Base-by-base conservation (phyloP, 805 yeast genomes). In the Lipomyces japonicus region DNA sequence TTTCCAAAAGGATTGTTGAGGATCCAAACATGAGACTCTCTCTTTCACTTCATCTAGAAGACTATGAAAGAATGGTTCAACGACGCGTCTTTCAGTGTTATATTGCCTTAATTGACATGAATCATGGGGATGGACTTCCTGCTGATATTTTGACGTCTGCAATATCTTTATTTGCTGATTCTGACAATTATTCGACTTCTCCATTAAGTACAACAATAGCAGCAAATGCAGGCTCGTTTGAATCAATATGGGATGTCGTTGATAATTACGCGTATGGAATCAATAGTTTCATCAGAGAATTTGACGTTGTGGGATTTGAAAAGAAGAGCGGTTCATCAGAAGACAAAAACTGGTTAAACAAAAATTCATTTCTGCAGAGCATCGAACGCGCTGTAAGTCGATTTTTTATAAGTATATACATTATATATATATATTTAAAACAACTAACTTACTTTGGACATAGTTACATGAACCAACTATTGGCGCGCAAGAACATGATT, bases 21-120 rank as follows among this genome's bases (percentile, higher is more conserved):
- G 65, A 64, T 12, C 55, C 56, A 2, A 23, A 51, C 4, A 58
- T 55, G 46, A 53, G 51, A 25, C 50, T 64, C 7, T 59, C 54
- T 43, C 50, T 44, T 28, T 47, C 61, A 2, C 25, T 65, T 31
- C 48, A 58, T 19, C 48, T 50, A 48, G 61, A 42, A 35, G 67
- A 50, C 39, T 69, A 51, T 42, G 62, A 71, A 3, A 55, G 70
- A 22, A 58, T 67, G 48, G 71, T 75, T 42, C 76, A 71, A 43
- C 68, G 73, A 44, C 68, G 79, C 57, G 64, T 75, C 3, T 62
- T 71, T 21, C 80, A 77, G 57, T 69, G 78, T 18, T 77, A 75
- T 48, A 56, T 73, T 6, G 63, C 65, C 35, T 57, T 66, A 21
- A 54, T 61, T 14, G 57, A 45, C 34, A 61, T 63, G n/a, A 61